Evolutionary conservation across 441 rosid species (phyloP).

Genomic region (Oxalis stricta): DNA sequence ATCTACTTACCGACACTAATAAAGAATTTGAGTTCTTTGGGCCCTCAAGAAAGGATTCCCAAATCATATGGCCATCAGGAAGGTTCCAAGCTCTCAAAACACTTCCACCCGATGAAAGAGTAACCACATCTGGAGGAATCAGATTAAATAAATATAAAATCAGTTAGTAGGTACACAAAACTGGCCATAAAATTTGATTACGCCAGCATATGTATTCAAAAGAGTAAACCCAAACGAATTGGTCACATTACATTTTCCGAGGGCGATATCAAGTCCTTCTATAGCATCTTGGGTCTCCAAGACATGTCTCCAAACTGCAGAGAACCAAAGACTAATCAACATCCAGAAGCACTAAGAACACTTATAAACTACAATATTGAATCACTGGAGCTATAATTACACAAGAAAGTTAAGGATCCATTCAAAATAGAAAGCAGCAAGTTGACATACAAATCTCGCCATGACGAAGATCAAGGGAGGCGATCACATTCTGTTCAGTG

Average conservation of each 20-base stretch:
- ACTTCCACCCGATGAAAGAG: conserved; percentile 80
- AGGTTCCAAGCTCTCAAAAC: conserved; percentile 92
- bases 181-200: neutral
- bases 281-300: conserved; percentile 59
- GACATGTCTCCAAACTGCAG: conserved; percentile 92
- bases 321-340: conserved; percentile 8
- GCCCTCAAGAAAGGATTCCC: conserved; percentile 71
- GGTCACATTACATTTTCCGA: conserved; percentile 60
- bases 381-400: neutral
- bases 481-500: conserved; percentile 86
- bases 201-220: neutral
- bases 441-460: conserved; percentile 74
- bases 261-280: conserved; percentile 64
- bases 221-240: neutral
- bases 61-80: conserved; percentile 97
- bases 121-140: conserved; percentile 55
- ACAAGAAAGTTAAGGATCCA: neutral
- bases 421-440: neutral
- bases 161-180: neutral
- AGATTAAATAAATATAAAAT: neutral
- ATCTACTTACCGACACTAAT: conserved; percentile 52
- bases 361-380: neutral
- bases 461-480: conserved; percentile 89
- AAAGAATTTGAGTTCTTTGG: conserved; percentile 47
- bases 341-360: neutral